phyloP scores from a whole-genome alignment of 352 stramenopile species.

The Blastocystis sp. region DNA sequence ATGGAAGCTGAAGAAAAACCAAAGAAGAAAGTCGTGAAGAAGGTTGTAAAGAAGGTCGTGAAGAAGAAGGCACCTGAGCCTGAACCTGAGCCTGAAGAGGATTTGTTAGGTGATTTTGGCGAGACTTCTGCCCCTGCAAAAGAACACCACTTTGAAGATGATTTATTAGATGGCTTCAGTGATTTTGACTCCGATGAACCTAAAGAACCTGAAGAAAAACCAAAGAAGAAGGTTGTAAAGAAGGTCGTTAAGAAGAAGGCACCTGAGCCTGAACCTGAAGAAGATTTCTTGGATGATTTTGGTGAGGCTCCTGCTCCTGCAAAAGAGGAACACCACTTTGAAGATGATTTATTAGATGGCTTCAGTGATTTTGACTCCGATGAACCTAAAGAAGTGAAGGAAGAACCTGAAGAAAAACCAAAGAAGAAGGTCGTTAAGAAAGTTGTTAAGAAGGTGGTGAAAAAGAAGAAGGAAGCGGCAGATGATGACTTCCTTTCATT shows the following conservation, averaged over 20 bases:
- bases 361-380: background rate
- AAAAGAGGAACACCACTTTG: background rate
- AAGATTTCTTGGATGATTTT: slow-evolving; percentile 35
- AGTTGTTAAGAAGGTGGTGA: slow-evolving; percentile 31
- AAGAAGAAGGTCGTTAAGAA: slow-evolving; percentile 56
- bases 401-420: slow-evolving; percentile 20
- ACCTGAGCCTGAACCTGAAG: slow-evolving; percentile 49
- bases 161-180: slow-evolving; percentile 18
- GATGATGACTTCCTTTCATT: slow-evolving; percentile 44
- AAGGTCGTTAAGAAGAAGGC: slow-evolving; percentile 58
- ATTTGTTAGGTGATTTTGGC: background rate
- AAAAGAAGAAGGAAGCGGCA: slow-evolving; percentile 25
- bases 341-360: slow-evolving; percentile 42
- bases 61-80: slow-evolving; percentile 51
- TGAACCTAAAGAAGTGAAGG: background rate
- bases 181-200: background rate
- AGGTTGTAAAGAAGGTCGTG: slow-evolving; percentile 54
- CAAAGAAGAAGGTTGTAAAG: slow-evolving; percentile 40
- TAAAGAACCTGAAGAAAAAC: slow-evolving; percentile 35
- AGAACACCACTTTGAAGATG: slow-evolving; percentile 35
- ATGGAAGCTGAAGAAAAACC: slow-evolving; percentile 9
- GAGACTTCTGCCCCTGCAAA: background rate
- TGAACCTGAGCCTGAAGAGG: slow-evolving; percentile 25
- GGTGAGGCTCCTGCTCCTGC: background rate
- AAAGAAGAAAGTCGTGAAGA: slow-evolving; percentile 61